These are phyloP conservation scores for Helichrysum umbraculigerum DNA, from an alignment of 129 eudicot genomes.

Conservation along the genomic window DNA sequence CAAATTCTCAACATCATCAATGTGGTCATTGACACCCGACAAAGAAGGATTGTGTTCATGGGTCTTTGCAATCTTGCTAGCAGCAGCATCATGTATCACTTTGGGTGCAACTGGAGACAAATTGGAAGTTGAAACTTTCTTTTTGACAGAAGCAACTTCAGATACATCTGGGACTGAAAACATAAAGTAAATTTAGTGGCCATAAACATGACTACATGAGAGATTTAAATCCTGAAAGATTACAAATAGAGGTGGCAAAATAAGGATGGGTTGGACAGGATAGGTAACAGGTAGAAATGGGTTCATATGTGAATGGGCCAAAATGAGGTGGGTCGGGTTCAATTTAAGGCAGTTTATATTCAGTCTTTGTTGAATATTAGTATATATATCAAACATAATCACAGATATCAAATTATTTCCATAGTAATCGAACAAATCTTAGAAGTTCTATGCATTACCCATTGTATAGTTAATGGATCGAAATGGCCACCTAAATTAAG, in stretches of 20 bases:
- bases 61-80: slow-evolving; percentile 11
- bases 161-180: slow-evolving; percentile 27
- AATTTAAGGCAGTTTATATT: too few species aligned
- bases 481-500: not conserved
- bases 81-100: slow-evolving; percentile 29
- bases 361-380: too few species aligned
- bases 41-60: slow-evolving; percentile 15
- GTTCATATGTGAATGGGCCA: not conserved
- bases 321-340: not conserved
- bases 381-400: too few species aligned
- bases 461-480: not conserved
- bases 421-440: too few species aligned
- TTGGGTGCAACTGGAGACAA: slow-evolving; percentile 22
- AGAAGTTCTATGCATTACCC: too few species aligned
- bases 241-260: not conserved
- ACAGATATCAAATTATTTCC: too few species aligned
- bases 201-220: not conserved
- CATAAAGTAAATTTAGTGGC: not conserved
- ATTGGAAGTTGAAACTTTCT: slow-evolving; percentile 26
- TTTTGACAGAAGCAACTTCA: slow-evolving; percentile 29
- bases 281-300: not conserved
- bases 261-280: too few species aligned
- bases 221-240: not conserved
- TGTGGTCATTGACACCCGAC: slow-evolving; percentile 15
- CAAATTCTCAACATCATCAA: slow-evolving; percentile 46